These are phyloP conservation scores for Cudoniella acicularis DNA, from an alignment of 495 filamentous ascomycete species.

Conservation along the genomic window DNA sequence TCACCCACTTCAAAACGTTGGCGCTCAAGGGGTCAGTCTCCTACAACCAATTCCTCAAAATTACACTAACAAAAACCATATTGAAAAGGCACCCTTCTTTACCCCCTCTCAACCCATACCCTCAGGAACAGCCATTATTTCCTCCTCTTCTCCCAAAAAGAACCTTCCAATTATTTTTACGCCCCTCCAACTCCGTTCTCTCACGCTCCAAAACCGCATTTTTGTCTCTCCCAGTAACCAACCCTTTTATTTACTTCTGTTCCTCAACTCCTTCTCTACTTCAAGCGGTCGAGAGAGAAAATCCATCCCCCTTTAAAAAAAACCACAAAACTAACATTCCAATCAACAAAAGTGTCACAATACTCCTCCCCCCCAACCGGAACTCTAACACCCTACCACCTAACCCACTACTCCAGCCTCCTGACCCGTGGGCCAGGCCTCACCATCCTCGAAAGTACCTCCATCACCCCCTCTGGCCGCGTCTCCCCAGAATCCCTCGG, in stretches of 20 bases:
- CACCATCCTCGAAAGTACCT: slow-evolving; percentile 67
- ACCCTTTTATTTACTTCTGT: no score
- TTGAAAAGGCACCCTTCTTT: background rate
- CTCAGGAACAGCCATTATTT: background rate
- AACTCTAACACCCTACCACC: slow-evolving; percentile 59
- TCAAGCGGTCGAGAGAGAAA: no score
- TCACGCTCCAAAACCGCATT: slow-evolving; percentile 58
- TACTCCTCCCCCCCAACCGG: slow-evolving; percentile 65
- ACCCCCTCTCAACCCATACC: background rate
- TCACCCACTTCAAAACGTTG: no score
- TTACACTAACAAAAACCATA: background rate
- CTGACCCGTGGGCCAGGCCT: slow-evolving; percentile 61
- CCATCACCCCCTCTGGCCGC: slow-evolving; percentile 63
- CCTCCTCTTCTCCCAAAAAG: background rate
- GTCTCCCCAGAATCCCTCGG: slow-evolving; percentile 70
- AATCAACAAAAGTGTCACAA: slow-evolving; percentile 66
- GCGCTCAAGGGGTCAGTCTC: no score
- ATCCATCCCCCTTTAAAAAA: no score
- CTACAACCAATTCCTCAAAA: no score
- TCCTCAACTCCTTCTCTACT: no score
- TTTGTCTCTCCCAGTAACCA: slow-evolving; percentile 54
- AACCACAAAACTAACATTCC: no score
- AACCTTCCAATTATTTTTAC: slow-evolving; percentile 54
- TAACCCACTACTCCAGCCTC: slow-evolving; percentile 49
- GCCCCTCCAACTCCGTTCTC: slow-evolving; percentile 38